A percentile compares a stretch with the other conserved stretches of the same genome.
Conservation (phyloP, 2,329 filamentous ascomycete genomes). For the Aspergillus cejpii region DNA sequence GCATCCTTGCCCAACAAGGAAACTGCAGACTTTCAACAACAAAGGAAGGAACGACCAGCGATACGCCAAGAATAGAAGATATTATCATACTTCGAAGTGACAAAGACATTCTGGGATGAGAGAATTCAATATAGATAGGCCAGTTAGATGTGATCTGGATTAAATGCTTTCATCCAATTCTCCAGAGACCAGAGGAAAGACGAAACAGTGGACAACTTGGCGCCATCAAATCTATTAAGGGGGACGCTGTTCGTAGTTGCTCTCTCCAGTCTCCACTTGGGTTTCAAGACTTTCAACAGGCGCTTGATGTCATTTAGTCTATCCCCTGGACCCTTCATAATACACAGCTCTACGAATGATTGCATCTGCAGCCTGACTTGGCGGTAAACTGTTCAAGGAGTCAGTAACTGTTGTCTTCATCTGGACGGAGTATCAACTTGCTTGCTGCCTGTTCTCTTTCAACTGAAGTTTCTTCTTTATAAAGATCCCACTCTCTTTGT, state of each 20-base stretch:
- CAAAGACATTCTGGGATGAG: too few relatives aligned
- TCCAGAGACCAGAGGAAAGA: neutral
- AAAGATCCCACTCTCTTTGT: slow-evolving; percentile 5
- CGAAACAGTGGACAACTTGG: neutral
- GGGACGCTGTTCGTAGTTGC: slow-evolving; percentile 6
- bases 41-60: neutral
- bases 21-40: neutral
- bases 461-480: neutral
- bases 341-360: slow-evolving; percentile 25
- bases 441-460: slow-evolving; percentile 4
- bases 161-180: too few relatives aligned
- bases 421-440: slow-evolving; percentile 13
- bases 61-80: neutral
- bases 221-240: neutral
- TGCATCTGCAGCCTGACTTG: slow-evolving; percentile 12
- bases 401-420: slow-evolving; percentile 27
- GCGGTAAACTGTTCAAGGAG: slow-evolving; percentile 11
- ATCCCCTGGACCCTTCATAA: slow-evolving; percentile 21
- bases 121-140: too few relatives aligned
- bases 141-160: too few relatives aligned
- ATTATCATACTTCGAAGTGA: too few relatives aligned
- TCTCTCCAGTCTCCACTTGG: slow-evolving; percentile 8
- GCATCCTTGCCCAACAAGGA: neutral
- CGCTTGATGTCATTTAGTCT: slow-evolving; percentile 33
- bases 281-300: slow-evolving; percentile 35